Percentiles rank a stretch among this genome's conserved stretches.
phyloP scores from a whole-genome alignment of 2,329 filamentous ascomycete species.

The Leptosphaerulina australis region DNA sequence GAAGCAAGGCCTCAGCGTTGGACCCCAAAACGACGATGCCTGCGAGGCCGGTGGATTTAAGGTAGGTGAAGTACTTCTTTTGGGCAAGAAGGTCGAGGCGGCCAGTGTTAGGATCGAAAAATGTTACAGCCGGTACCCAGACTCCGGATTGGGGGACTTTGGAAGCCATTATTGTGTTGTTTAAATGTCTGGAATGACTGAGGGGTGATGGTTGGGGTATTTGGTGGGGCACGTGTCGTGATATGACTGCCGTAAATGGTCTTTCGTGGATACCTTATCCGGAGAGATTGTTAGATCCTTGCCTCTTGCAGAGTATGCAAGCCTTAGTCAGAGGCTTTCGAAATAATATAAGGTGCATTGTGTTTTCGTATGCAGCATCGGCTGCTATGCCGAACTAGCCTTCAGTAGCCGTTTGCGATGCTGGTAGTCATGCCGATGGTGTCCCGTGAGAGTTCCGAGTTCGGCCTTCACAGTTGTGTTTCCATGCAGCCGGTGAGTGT shows the following conservation, averaged over 20 bases:
- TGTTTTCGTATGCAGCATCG: constrained; percentile 6
- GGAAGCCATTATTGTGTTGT: constrained; percentile 10
- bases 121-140: constrained; percentile 53
- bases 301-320: background rate
- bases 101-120: constrained; percentile 51
- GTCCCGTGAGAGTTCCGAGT: background rate
- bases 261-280: constrained; percentile 6
- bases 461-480: background rate
- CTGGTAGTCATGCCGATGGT: background rate
- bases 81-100: constrained; percentile 52
- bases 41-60: constrained; percentile 51
- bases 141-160: constrained; percentile 29
- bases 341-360: background rate
- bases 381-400: constrained; percentile 11
- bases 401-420: constrained; percentile 12
- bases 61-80: constrained; percentile 53
- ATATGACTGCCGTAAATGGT: background rate
- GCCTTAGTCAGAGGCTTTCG: background rate
- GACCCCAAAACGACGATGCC: constrained; percentile 56
- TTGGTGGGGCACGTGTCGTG: constrained; percentile 6
- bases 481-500: background rate
- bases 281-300: background rate
- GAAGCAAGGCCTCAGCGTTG: constrained; percentile 55
- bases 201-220: constrained; percentile 4
- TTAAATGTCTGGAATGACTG: background rate